Base-by-base conservation (phyloP, 306 rosid species). In the Potentilla sterilis region DNA sequence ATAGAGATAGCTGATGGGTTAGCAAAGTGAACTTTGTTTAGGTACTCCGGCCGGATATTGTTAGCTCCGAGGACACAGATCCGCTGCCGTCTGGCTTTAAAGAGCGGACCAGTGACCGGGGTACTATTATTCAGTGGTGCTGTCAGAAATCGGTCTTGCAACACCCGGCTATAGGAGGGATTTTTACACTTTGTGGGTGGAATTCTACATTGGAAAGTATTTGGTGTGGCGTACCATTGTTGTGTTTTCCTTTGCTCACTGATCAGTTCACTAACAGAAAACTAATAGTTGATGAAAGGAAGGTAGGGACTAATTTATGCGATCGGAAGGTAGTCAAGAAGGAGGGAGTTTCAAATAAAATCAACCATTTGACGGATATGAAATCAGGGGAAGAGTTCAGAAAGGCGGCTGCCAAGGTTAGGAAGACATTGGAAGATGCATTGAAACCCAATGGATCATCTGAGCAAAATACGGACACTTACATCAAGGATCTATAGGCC, bases 181-280 rank as follows among this genome's bases (percentile, higher is more conserved):
- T 90, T 70, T 76, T 86, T 43, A 79, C 88, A 7, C 89, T 86
- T 42, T 90, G 92, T 21, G 95, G 90, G 2, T 87, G 92, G 96
- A 90, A 90, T 42, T 87, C 92, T 0, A 83, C 87, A 38, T 35
- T 90, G 41, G 90, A 86, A 59, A 82, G 88, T 14, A 59, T 88
- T 35, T 86, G 96, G 90, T 81, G 84, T 6, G 44, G 64, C 37
- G 80, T 84, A 12, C 89, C 96, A 2, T 24, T 88, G 6, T 21
- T 90, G 51, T 46, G 95, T 57, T 89, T 81, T 51, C 89, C 95
- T 10, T 38, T 87, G 15, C 69, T 72, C 16, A 86, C 87, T 0
- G 92, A 86, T 71, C 95, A 87, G 19, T 81, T 86, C 80, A 90
- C 92, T 5, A 87, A 87, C 46, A 43, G 90, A 18, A 87, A 86